A percentile compares a stretch with the other conserved stretches of the same genome.
phyloP scores from a whole-genome alignment of 257 asterid genomes.

The Leptodermis oblonga region DNA sequence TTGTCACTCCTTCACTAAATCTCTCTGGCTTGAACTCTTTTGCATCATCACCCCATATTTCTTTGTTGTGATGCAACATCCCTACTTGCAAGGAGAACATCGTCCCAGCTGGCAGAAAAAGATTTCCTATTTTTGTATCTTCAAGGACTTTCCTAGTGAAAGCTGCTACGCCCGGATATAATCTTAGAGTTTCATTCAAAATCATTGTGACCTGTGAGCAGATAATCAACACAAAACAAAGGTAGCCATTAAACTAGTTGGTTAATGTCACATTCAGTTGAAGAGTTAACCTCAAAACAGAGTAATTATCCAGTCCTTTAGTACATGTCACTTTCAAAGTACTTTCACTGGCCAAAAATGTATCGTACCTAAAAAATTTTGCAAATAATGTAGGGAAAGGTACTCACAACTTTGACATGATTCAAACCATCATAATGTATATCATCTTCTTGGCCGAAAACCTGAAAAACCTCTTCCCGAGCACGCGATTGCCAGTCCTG shows the following conservation, averaged over 20 bases:
- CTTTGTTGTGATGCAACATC: constrained; percentile 10
- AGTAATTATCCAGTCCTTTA: too few relatives aligned
- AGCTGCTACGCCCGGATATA: constrained; percentile 24
- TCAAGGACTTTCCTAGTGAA: constrained; percentile 17
- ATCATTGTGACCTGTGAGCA: constrained; percentile 35
- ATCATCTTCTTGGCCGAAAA: constrained; percentile 19
- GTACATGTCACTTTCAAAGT: background rate
- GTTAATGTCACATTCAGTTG: too few relatives aligned
- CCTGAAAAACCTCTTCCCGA: constrained; percentile 35
- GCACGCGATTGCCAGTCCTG: constrained; percentile 44
- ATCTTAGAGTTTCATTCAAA: constrained; percentile 38
- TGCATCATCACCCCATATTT: constrained; percentile 28
- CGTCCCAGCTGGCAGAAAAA: constrained; percentile 33
- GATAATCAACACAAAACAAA: background rate
- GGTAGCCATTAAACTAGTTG: too few relatives aligned
- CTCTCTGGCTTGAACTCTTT: constrained; percentile 28
- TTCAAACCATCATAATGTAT: constrained; percentile 31
- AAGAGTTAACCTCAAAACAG: too few relatives aligned
- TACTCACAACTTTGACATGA: constrained; percentile 39
- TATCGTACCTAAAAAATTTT: background rate
- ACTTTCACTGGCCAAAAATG: background rate
- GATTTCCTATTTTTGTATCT: constrained; percentile 29
- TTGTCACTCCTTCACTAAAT: constrained; percentile 21
- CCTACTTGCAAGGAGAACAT: constrained; percentile 12
- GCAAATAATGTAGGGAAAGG: background rate